phyloP scores from a whole-genome alignment of 345 rosid species.

The Jatropha curcas region DNA sequence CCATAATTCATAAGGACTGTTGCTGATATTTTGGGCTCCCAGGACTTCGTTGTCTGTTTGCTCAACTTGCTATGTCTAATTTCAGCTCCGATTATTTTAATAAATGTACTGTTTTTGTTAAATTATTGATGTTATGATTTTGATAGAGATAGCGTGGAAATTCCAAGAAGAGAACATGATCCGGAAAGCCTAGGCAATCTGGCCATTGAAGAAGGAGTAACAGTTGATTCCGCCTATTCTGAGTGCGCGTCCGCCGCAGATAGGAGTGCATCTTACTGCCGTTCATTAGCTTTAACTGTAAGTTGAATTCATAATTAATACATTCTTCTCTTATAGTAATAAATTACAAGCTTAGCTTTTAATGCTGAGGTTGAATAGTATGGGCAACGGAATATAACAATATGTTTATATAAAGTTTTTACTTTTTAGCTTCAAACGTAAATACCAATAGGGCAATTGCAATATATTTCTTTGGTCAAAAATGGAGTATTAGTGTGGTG shows the following conservation, averaged over 20 bases:
- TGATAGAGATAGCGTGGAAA: conserved; percentile 59
- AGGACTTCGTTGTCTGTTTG: neutral
- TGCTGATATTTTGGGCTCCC: conserved; percentile 1
- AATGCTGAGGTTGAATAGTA: neutral
- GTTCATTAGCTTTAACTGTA: conserved; percentile 63
- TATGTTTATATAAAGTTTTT: no score
- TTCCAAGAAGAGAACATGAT: conserved; percentile 39
- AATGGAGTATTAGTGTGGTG: neutral
- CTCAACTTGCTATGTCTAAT: neutral
- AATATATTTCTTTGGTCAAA: neutral
- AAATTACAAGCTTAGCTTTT: neutral
- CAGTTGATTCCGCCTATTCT: conserved; percentile 23
- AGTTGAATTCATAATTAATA: conserved; percentile 15
- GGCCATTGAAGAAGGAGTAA: conserved; percentile 27
- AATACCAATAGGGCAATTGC: no score
- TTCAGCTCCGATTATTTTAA: no score
- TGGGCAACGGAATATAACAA: no score
- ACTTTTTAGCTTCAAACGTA: no score
- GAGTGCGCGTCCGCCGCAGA: conserved; percentile 53
- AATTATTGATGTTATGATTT: neutral
- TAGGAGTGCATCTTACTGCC: conserved; percentile 55
- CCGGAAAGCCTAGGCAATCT: conserved; percentile 19
- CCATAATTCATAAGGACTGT: conserved; percentile 10
- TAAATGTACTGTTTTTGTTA: neutral
- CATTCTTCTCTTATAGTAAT: neutral